A percentile compares a stretch with the other conserved stretches of the same genome.
Conservation (phyloP, 176 grass and related monocot species). For the Thalia dealbata region DNA sequence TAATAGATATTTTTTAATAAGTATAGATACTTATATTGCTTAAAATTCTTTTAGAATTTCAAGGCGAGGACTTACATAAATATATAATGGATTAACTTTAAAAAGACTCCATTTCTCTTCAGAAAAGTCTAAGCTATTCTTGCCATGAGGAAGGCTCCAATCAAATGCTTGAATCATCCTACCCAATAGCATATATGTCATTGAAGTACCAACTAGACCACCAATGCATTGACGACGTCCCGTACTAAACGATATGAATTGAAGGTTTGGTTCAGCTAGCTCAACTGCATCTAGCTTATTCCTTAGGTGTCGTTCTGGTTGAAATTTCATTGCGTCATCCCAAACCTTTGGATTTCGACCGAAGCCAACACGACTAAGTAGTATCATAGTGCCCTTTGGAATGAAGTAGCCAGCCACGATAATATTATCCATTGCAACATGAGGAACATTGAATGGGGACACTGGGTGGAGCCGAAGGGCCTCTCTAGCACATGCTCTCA, state of each 20-base stretch:
- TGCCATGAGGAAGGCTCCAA: constrained; percentile 8
- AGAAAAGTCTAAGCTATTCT: constrained; percentile 8
- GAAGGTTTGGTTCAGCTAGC: constrained; percentile 24
- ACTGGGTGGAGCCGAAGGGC: constrained; percentile 36
- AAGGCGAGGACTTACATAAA: constrained; percentile 18
- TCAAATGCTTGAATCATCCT: constrained; percentile 31
- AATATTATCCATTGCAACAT: constrained; percentile 22
- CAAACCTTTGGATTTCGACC: constrained; percentile 31
- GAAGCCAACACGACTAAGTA: constrained; percentile 22
- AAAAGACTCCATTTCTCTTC: constrained; percentile 7
- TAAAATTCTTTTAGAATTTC: no score
- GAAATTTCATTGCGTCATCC: constrained; percentile 25
- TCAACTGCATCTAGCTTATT: not conserved
- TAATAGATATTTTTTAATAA: no score
- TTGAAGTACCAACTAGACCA: not conserved
- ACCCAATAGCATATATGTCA: constrained; percentile 27
- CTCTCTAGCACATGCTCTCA: constrained; percentile 28
- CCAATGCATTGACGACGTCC: constrained; percentile 27
- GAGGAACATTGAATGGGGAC: constrained; percentile 31
- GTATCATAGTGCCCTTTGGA: constrained; percentile 24
- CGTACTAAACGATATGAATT: constrained; percentile 25
- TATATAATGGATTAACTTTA: constrained; percentile 6
- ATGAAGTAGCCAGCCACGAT: constrained; percentile 24
- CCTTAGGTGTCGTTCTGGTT: constrained; percentile 18
- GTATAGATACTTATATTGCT: no score